A percentile compares a stretch with the other conserved stretches of the same genome.
Conservation (phyloP, 2,329 filamentous ascomycete species). For the Beauveria sp. region DNA sequence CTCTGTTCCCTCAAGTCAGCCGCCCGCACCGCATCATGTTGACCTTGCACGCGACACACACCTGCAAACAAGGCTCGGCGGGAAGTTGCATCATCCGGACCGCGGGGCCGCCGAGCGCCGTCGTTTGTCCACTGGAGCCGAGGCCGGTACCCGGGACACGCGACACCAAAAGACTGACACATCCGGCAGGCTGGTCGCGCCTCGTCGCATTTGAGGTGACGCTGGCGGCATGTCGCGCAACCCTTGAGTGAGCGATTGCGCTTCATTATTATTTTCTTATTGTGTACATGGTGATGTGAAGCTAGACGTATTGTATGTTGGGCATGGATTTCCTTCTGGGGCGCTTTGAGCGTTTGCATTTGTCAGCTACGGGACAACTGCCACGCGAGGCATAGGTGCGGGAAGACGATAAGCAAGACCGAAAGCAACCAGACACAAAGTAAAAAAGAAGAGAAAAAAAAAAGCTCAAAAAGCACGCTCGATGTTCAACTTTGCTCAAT, state of each 20-base stretch:
- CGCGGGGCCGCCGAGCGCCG: background rate
- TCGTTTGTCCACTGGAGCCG: constrained; percentile 14
- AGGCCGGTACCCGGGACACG: constrained; percentile 15
- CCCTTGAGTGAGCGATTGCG: background rate
- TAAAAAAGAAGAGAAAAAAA: too few species aligned
- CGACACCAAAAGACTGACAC: constrained; percentile 11
- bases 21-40: background rate
- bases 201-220: constrained; percentile 15
- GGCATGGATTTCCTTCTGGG: too few species aligned
- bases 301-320: background rate
- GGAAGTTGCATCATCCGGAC: background rate
- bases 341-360: too few species aligned
- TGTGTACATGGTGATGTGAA: background rate
- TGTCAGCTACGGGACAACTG: too few species aligned
- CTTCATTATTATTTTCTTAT: background rate
- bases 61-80: background rate
- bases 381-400: too few species aligned
- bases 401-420: too few species aligned
- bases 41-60: background rate
- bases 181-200: constrained; percentile 13
- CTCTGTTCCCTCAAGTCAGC: background rate
- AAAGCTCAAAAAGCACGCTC: too few species aligned
- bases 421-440: too few species aligned
- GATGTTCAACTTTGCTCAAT: too few species aligned
- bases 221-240: constrained; percentile 2